Evolutionary conservation across 371 early-diverging fungal genomes (phyloP).

Genomic region (Lichtheimia corymbifera): DNA sequence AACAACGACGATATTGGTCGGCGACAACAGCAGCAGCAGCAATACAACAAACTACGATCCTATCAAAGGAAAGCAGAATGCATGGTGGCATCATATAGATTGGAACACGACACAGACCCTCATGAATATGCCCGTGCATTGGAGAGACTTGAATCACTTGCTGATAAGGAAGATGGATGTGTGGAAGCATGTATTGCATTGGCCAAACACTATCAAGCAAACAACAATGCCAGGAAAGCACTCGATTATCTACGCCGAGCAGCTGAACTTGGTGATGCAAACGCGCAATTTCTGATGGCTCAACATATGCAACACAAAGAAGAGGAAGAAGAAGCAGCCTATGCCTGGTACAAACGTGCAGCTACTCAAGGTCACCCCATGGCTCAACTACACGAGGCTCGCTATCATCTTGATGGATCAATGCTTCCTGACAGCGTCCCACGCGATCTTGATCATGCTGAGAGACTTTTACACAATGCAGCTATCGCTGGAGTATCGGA

Average conservation of each 20-base stretch:
- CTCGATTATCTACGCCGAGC: slow-evolving; percentile 27
- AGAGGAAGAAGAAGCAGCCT: slow-evolving; percentile 31
- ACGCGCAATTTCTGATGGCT: slow-evolving; percentile 36
- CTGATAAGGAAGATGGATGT: too few relatives aligned
- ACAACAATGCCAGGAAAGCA: slow-evolving; percentile 10
- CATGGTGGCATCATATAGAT: too few relatives aligned
- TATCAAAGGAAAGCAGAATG: too few relatives aligned
- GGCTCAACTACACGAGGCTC: slow-evolving; percentile 46
- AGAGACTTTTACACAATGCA: slow-evolving; percentile 33
- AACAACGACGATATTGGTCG: too few relatives aligned
- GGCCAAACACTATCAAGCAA: too few relatives aligned
- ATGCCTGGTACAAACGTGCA: slow-evolving; percentile 51
- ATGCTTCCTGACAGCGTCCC: slow-evolving; percentile 19
- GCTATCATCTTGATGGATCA: slow-evolving; percentile 45
- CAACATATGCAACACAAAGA: slow-evolving; percentile 38
- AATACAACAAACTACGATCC: too few relatives aligned
- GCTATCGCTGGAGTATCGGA: slow-evolving; percentile 33
- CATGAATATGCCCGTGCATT: too few relatives aligned
- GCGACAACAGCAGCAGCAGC: background rate
- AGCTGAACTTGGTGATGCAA: slow-evolving; percentile 26
- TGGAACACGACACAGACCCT: too few relatives aligned
- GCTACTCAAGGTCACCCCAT: slow-evolving; percentile 45
- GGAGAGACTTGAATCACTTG: too few relatives aligned
- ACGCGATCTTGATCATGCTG: slow-evolving; percentile 30
- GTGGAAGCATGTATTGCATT: too few relatives aligned